Evolutionary conservation across 2,329 filamentous ascomycete species (phyloP).

Genomic region (Geosmithia putterillii): DNA sequence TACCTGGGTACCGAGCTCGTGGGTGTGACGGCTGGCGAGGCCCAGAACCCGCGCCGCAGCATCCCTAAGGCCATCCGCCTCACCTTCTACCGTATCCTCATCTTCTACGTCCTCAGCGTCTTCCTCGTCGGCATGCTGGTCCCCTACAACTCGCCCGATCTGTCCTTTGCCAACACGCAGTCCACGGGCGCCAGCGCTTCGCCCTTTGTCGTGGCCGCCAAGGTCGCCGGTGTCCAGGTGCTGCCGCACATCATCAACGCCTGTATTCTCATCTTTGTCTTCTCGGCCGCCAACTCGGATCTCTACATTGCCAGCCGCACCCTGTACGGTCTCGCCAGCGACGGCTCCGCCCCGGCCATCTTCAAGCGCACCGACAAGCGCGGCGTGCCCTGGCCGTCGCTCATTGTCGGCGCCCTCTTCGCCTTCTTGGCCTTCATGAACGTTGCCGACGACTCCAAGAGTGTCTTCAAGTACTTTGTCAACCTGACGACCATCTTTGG

Average conservation of each 20-base stretch:
- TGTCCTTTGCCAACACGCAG: constrained; percentile 42
- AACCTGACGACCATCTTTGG: constrained; percentile 57
- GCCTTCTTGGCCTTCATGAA: constrained; percentile 59
- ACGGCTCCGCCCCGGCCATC: constrained; percentile 59
- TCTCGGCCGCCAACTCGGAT: constrained; percentile 67
- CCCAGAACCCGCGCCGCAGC: constrained; percentile 65
- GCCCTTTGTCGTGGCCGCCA: constrained; percentile 66
- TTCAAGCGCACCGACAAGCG: constrained; percentile 59
- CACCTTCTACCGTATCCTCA: constrained; percentile 69
- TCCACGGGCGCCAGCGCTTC: constrained; percentile 33
- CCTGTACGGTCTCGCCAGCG: constrained; percentile 59
- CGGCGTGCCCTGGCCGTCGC: constrained; percentile 57
- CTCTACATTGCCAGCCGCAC: constrained; percentile 65
- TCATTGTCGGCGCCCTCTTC: constrained; percentile 48
- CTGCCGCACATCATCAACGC: constrained; percentile 61
- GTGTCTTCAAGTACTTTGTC: constrained; percentile 53
- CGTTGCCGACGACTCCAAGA: constrained; percentile 40
- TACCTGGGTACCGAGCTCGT: constrained; percentile 59
- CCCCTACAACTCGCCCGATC: constrained; percentile 51
- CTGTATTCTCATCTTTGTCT: constrained; percentile 64
- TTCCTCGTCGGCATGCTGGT: constrained; percentile 67
- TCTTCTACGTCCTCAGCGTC: constrained; percentile 68
- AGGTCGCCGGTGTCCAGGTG: constrained; percentile 45
- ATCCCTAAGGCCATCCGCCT: constrained; percentile 69
- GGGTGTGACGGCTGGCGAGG: constrained; percentile 30